phyloP scores from a whole-genome alignment of 2,329 filamentous ascomycete species.

The Monilinia polystroma region DNA sequence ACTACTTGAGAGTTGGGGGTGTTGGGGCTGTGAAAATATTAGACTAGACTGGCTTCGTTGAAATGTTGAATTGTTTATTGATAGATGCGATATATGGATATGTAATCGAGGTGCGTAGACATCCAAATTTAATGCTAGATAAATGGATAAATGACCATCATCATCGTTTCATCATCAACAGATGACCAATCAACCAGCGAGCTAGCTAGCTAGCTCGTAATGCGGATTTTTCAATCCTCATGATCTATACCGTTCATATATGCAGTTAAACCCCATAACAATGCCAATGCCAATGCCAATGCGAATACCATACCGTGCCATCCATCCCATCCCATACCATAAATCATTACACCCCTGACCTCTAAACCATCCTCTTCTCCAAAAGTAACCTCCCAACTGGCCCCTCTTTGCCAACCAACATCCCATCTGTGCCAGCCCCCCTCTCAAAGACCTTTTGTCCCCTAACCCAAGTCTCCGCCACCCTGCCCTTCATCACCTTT shows the following conservation, averaged over 20 bases:
- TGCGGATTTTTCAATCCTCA: background rate
- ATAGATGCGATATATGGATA: too few species aligned
- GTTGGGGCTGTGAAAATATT: too few species aligned
- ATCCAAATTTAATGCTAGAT: background rate
- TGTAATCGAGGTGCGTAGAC: background rate
- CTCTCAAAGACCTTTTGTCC: slow-evolving; percentile 38
- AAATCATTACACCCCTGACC: background rate
- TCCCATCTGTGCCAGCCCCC: slow-evolving; percentile 38
- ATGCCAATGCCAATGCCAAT: slow-evolving; percentile 2
- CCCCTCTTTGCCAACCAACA: slow-evolving; percentile 48
- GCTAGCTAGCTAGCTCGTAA: background rate
- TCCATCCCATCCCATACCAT: background rate
- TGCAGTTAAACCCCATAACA: slow-evolving; percentile 7
- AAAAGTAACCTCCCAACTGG: slow-evolving; percentile 52
- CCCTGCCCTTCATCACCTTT: slow-evolving; percentile 61
- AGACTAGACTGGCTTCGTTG: too few species aligned
- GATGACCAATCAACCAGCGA: background rate
- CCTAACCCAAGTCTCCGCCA: slow-evolving; percentile 41
- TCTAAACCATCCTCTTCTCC: slow-evolving; percentile 42
- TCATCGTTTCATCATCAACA: background rate
- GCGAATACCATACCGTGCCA: background rate
- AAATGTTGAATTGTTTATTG: too few species aligned
- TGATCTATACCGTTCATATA: background rate
- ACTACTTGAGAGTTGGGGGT: too few species aligned
- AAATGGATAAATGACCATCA: too few species aligned